These are phyloP conservation scores for Trifolium fragiferum DNA, from an alignment of 306 rosid species.

Conservation along the genomic window DNA sequence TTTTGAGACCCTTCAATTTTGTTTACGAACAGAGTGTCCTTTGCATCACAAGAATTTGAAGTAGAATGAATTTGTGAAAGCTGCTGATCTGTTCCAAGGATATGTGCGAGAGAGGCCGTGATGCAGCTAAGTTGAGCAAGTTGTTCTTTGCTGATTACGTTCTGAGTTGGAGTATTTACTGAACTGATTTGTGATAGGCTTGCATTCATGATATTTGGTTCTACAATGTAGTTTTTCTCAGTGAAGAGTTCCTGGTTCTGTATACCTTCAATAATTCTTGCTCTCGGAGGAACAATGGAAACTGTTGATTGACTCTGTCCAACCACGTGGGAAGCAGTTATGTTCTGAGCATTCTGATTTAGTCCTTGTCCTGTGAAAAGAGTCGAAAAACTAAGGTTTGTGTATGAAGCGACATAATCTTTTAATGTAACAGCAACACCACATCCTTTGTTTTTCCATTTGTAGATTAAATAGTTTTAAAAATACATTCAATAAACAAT, in stretches of 20 bases:
- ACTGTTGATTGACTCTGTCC: constrained; percentile 61
- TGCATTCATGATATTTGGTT: constrained; percentile 53
- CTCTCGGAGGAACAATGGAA: constrained; percentile 55
- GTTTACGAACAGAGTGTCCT: constrained; percentile 47
- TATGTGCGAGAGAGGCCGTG: constrained; percentile 72
- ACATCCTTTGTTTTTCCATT: constrained; percentile 28
- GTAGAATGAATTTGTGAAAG: constrained; percentile 72
- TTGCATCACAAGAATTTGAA: constrained; percentile 52
- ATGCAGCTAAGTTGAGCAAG: constrained; percentile 63
- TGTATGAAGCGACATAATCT: constrained; percentile 43
- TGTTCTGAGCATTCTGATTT: constrained; percentile 49
- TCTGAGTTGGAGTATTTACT: constrained; percentile 55
- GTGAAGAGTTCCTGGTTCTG: constrained; percentile 46
- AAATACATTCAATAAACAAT: constrained; percentile 46
- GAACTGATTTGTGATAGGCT: constrained; percentile 53
- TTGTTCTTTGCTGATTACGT: constrained; percentile 60
- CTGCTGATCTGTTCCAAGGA: constrained; percentile 66
- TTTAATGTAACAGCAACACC: constrained; percentile 34
- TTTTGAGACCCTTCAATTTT: constrained; percentile 52
- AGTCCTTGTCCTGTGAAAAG: constrained; percentile 53
- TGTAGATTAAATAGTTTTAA: constrained; percentile 42
- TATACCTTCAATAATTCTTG: constrained; percentile 48
- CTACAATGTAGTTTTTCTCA: constrained; percentile 49
- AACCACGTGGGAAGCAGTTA: constrained; percentile 45
- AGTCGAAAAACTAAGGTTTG: constrained; percentile 48